A percentile compares a stretch with the other conserved stretches of the same genome.
These are phyloP conservation scores for Adansonia gregorii DNA, from an alignment of 441 rosid species.

Conservation along the genomic window DNA sequence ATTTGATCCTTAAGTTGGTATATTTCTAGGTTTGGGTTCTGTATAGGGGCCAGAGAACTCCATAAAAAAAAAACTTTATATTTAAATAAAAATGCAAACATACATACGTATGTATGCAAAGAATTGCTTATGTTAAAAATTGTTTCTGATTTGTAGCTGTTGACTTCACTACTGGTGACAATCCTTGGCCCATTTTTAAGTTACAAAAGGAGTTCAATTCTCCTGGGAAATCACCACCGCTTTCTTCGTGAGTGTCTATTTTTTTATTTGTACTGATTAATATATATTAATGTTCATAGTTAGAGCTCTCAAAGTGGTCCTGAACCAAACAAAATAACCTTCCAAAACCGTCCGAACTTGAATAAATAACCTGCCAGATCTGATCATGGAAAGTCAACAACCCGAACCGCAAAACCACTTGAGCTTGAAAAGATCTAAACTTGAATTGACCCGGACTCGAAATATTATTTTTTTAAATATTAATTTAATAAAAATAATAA, in stretches of 20 bases:
- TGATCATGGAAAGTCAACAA: too few relatives aligned
- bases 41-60: neutral
- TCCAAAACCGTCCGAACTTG: too few relatives aligned
- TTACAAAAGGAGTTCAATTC: slow-evolving; percentile 86
- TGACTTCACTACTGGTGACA: slow-evolving; percentile 83
- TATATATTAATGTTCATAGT: slow-evolving; percentile 27
- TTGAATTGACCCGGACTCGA: too few relatives aligned
- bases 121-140: slow-evolving; percentile 5
- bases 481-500: too few relatives aligned
- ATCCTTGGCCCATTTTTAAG: slow-evolving; percentile 85
- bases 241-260: slow-evolving; percentile 68
- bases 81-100: slow-evolving; percentile 10
- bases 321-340: too few relatives aligned
- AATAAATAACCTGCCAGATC: too few relatives aligned
- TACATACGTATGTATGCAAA: neutral
- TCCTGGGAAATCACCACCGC: slow-evolving; percentile 95
- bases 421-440: too few relatives aligned
- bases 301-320: too few relatives aligned
- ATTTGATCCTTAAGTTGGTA: slow-evolving; percentile 3
- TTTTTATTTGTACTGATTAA: neutral
- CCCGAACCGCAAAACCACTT: too few relatives aligned
- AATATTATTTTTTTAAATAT: too few relatives aligned
- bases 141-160: slow-evolving; percentile 62
- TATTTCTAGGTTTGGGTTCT: neutral
- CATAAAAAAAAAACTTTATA: neutral